These are phyloP conservation scores for Malus hybrid DNA, from an alignment of 331 rosid genomes.

Conservation along the genomic window DNA sequence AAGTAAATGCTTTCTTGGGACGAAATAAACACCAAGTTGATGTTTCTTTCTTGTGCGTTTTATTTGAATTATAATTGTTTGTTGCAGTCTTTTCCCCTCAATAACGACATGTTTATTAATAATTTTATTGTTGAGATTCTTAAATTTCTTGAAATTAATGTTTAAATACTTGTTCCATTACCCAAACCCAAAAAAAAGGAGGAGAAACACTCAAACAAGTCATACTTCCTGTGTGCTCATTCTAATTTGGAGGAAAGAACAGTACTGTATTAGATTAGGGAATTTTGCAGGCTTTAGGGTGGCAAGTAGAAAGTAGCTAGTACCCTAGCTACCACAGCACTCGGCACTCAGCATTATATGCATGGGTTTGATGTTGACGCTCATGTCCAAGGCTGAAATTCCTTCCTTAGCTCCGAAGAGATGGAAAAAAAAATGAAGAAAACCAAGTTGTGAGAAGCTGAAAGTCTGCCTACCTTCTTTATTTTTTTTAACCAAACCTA, in stretches of 20 bases:
- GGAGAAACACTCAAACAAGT: not conserved
- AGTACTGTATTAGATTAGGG: not conserved
- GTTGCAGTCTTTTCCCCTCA: not conserved
- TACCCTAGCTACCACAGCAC: not conserved
- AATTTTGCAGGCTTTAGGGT: not conserved
- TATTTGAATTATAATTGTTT: not conserved
- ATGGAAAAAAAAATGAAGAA: not conserved
- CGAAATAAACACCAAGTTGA: not conserved
- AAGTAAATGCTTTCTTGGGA: not conserved
- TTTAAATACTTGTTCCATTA: not conserved
- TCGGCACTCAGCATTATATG: not conserved
- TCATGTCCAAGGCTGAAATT: conserved; percentile 9
- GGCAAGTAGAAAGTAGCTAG: not conserved
- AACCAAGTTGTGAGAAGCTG: not conserved
- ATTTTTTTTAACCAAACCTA: too few species aligned
- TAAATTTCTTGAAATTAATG: not conserved
- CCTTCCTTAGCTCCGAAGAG: conserved; percentile 39
- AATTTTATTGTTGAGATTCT: not conserved
- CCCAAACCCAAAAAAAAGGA: not conserved
- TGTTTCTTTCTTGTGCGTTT: not conserved
- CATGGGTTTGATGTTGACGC: conserved; percentile 8
- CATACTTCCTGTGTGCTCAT: not conserved
- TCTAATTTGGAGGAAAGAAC: not conserved
- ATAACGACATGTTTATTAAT: not conserved
- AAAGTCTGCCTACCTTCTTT: not conserved